Base-by-base conservation (phyloP, 257 asterid genomes). In the Rhazya stricta region DNA sequence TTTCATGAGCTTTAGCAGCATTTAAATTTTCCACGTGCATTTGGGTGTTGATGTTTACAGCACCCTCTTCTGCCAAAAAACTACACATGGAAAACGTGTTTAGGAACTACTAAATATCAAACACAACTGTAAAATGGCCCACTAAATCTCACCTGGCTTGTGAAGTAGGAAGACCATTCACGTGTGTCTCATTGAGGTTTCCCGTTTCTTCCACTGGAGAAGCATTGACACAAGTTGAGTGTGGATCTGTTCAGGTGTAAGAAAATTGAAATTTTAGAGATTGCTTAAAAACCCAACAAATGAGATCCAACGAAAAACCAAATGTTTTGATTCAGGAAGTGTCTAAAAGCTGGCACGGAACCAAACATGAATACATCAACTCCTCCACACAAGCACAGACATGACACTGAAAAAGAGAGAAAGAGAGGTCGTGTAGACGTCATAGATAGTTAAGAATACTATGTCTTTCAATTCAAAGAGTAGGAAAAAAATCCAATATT, bases 71-170 rank as follows among this genome's bases (percentile, higher is more conserved):
- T 77, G 56, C 81, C 50, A 82, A 81, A 65, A 85, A 78, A 61
- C 91, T 87, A 87, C 78, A 68, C 32, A 72, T 29, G 71, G 71
- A 58, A 73, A 58, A 58, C 34, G 67, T 71, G 72, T 78, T 77
- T 72, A 50, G 48, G 53, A 61, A 13, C 41, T 57, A 3, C 45
- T 50, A 4, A n/a, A 32, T 60, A 15, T 36, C 19, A 27, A 53
- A 41, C 48, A 18, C 65, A 63, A 9, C 56, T 39, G 30, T 23
- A 13, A 23, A 50, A 70, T 5, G 1, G 6, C 32, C 66, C 50
- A 29, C 76, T 21, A 15, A 63, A 34, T 57, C 77, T 85, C 80
- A 91, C 97, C 97, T 84, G 53, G 86, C 70, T 67, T 86, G 83
- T 75, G 85, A 83, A 16, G 85, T 41, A 27, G 81, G 68, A 78